Base-by-base conservation (phyloP, 129 eudicot species). In the Chrysanthemum seticuspe region DNA sequence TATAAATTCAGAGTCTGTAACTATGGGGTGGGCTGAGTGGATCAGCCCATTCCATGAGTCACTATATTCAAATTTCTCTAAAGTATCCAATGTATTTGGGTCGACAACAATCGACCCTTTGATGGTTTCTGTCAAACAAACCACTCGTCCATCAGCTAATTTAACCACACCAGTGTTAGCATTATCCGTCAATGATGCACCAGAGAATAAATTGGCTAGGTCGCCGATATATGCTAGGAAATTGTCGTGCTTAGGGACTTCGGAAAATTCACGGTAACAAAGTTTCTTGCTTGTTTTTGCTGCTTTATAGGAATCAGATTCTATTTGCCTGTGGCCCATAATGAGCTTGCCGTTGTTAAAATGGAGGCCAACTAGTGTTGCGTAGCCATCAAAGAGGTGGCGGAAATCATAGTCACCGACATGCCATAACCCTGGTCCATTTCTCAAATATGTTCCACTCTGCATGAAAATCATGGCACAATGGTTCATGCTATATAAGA, bases 361-460 rank as follows among this genome's bases (percentile, higher is more conserved):
- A 71, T 74, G 82, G 21, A 95, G 96, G 70, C 95, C 79, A 84
- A 95, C 99, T 10, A 95, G 80, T 78, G 99, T 95, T 54, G 99
- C 97, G 73, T 90, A 95, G 62, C 99, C 99, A 64, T 95, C 99
- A 65, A 95, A 95, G 68, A 95, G 91, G 91, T 95, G 99, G 69
- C 97, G 87, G 86, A 95, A 95, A 73, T 86, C 55, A 80, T 95
- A 88, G 79, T 95, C 96, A 0, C 94, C 97, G 23, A 88, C 21
- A 73, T 95, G 88, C 99, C 99, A 95, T 55, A 84, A 53, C 6
- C 99, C 99, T 29, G 99, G 99, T 40, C 99, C 99, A 53, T 95
- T 95, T 45, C 99, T 83, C 13, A 95, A 78, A 82, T 95, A 95
- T 52, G 96, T 90, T 14, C 99, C 99, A 45, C 65, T 82, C 97